Percentiles rank a stretch among this genome's conserved stretches.
phyloP scores from a whole-genome alignment of 2,329 filamentous ascomycete species.

The Diatrype stigma region DNA sequence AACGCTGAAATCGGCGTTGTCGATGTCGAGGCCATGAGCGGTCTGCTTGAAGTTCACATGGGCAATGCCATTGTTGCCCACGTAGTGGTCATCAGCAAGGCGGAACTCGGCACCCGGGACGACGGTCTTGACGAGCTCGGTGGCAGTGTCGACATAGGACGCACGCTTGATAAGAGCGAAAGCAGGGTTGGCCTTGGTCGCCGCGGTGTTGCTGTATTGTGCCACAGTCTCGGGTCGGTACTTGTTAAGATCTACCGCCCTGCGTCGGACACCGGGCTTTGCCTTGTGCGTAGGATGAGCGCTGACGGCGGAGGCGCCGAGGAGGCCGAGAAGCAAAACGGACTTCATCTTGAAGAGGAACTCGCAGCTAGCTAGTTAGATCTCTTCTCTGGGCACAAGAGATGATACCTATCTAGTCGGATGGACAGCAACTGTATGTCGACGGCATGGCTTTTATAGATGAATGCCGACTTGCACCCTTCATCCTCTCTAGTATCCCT shows the following conservation, averaged over 20 bases:
- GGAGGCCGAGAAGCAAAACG: slow-evolving; percentile 27
- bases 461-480: background rate
- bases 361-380: slow-evolving; percentile 4
- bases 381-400: background rate
- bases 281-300: slow-evolving; percentile 21
- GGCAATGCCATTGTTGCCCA: slow-evolving; percentile 49
- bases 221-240: slow-evolving; percentile 27
- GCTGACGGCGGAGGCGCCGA: slow-evolving; percentile 26
- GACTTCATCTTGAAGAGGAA: slow-evolving; percentile 25
- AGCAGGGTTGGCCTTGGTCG: slow-evolving; percentile 16
- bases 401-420: slow-evolving; percentile 12
- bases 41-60: slow-evolving; percentile 60
- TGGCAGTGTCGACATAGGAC: slow-evolving; percentile 40
- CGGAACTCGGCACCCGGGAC: slow-evolving; percentile 42
- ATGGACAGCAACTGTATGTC: slow-evolving; percentile 11
- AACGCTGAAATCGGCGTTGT: slow-evolving; percentile 58
- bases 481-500: background rate
- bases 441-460: slow-evolving; percentile 19
- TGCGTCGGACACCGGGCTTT: slow-evolving; percentile 25
- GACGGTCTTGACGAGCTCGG: slow-evolving; percentile 36
- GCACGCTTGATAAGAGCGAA: slow-evolving; percentile 26
- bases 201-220: slow-evolving; percentile 26
- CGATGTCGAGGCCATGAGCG: slow-evolving; percentile 52
- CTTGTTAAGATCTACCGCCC: slow-evolving; percentile 29
- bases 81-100: slow-evolving; percentile 47